Base-by-base conservation (phyloP, 371 early-diverging fungal species). In the Apophysomyces variabilis region DNA sequence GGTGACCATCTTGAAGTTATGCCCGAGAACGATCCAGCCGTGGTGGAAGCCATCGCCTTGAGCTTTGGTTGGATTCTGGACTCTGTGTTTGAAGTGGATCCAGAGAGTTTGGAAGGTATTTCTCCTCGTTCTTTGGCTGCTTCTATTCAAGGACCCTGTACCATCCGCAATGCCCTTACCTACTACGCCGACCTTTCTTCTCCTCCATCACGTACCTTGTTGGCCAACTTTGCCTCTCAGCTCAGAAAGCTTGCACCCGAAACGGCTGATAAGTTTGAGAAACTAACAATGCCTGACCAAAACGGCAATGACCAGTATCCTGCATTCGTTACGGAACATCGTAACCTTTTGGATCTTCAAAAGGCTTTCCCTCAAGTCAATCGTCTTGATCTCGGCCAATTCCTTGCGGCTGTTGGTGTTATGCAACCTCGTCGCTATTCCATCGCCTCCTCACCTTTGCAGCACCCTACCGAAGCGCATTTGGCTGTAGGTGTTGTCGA, bases 1-100 rank as follows among this genome's bases (percentile, higher is more conserved):
- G 82, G 82, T n/a, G 82, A 82, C 66, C 82, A 82, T 39, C 60
- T 82, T 13, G 82, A 80, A 57, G 66, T 82, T 3, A 65, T 64
- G 58, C 80, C 82, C 2, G 62, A 66, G 37, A 79, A 82, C 43
- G 69, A 70, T 11, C 43, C 60, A 1, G 58, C 47, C 8, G 43
- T 70, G 6, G 77, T 78, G 14, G 77, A 76, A 37, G 37, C 64
- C 8, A 67, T 76, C 56, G 79, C 79, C 0, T 58, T 69, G 41
- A 71, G 68, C 7, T 61, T 79, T 13, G 78, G 78, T 3, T 57
- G 77, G 11, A 69, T 72, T 11, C 72, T 79, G 9, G 82, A 82
- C 26, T 73, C 74, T 38, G 73, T 74, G 9, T 82, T 77, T 21
- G 74, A 79, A 58, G 67, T 72, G 46, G 65, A 69, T 60, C 44